A percentile compares a stretch with the other conserved stretches of the same genome.
phyloP scores from a whole-genome alignment of 805 yeast genomes.

The Ogataea pini region DNA sequence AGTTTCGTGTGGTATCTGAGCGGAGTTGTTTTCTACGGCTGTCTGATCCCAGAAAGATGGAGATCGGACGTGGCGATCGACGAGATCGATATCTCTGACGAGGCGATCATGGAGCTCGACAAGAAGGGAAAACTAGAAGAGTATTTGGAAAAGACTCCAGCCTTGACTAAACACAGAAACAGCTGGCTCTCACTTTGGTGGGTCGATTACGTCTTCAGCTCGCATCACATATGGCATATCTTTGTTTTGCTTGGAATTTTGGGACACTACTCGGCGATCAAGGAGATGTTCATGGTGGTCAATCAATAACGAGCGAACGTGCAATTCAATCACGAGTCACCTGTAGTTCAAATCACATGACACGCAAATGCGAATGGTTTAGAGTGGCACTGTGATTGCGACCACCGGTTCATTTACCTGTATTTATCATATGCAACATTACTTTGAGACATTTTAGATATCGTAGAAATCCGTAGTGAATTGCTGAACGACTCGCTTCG shows the following conservation, averaged over 20 bases:
- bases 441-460: not conserved
- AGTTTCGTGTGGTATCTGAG: slow-evolving; percentile 71
- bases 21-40: slow-evolving; percentile 88
- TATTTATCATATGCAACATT: not conserved
- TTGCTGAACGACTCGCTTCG: too few relatives aligned
- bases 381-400: too few relatives aligned
- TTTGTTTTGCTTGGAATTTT: slow-evolving; percentile 87
- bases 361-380: too few relatives aligned
- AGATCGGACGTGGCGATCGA: slow-evolving; percentile 67
- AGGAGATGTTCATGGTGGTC: slow-evolving; percentile 59
- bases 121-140: slow-evolving; percentile 28
- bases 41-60: slow-evolving; percentile 87
- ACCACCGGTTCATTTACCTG: not conserved
- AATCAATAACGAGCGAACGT: too few relatives aligned
- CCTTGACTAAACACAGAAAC: slow-evolving; percentile 31
- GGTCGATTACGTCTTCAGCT: slow-evolving; percentile 71
- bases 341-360: too few relatives aligned
- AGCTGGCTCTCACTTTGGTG: slow-evolving; percentile 71
- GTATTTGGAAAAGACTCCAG: slow-evolving; percentile 46
- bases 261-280: slow-evolving; percentile 81
- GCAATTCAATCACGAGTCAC: too few relatives aligned
- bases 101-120: slow-evolving; percentile 34
- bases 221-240: slow-evolving; percentile 94
- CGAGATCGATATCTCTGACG: slow-evolving; percentile 38
- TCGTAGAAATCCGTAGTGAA: not conserved